Conservation (phyloP, 208 protist genomes). For the Porcisia deanei region DNA sequence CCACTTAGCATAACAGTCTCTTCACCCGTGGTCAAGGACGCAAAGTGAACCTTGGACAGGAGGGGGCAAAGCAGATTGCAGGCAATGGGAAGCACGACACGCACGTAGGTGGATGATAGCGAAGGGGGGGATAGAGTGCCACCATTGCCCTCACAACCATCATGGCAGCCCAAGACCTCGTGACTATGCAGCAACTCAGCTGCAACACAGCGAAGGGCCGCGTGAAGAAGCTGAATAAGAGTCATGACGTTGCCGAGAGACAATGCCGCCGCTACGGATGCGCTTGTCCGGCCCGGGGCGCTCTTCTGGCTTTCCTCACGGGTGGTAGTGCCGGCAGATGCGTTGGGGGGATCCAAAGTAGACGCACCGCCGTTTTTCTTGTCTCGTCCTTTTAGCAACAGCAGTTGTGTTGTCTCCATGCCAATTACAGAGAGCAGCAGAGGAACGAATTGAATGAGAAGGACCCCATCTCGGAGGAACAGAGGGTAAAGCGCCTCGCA, state of each 20-base stretch:
- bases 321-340: background rate
- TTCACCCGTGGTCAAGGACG: background rate
- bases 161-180: constrained; percentile 13
- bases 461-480: constrained; percentile 29
- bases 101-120: constrained; percentile 32
- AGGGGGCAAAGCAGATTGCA: constrained; percentile 31
- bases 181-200: constrained; percentile 30
- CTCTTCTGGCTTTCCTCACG: constrained; percentile 7
- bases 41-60: constrained; percentile 12
- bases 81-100: constrained; percentile 46
- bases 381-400: constrained; percentile 12
- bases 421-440: constrained; percentile 54
- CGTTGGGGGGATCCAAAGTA: background rate
- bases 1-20: background rate
- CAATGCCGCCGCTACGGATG: constrained; percentile 23
- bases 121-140: constrained; percentile 3
- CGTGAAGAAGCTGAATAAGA: constrained; percentile 43
- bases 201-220: constrained; percentile 36
- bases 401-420: constrained; percentile 39
- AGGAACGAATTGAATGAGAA: constrained; percentile 46
- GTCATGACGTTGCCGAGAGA: constrained; percentile 40
- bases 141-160: background rate
- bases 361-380: background rate
- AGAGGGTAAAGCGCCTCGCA: constrained; percentile 47
- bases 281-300: constrained; percentile 2